These are phyloP conservation scores for Rhodotorula kratochvilovae DNA, from an alignment of 768 basidiomycete species.

Conservation along the genomic window DNA sequence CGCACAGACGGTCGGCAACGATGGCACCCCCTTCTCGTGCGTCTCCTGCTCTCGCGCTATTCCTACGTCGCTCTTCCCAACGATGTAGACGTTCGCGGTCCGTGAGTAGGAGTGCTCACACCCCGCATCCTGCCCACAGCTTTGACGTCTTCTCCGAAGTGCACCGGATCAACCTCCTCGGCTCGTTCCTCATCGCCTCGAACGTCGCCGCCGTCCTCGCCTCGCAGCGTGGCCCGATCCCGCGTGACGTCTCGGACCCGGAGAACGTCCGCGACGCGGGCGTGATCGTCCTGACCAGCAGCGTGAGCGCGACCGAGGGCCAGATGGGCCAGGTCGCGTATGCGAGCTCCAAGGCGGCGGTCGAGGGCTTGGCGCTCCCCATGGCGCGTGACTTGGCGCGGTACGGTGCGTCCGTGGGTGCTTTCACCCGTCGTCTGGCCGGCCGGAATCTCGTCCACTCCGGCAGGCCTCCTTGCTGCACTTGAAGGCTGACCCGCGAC, in stretches of 20 bases:
- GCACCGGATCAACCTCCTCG: constrained; percentile 57
- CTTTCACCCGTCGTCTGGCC: too few relatives aligned
- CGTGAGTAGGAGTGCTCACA: constrained; percentile 21
- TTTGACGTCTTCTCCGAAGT: constrained; percentile 57
- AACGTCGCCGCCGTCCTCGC: constrained; percentile 56
- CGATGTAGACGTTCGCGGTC: too few relatives aligned
- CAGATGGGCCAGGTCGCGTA: constrained; percentile 61
- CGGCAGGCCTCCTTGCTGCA: too few relatives aligned
- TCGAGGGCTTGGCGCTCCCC: constrained; percentile 59
- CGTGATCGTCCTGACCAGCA: constrained; percentile 49
- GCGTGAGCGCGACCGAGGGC: constrained; percentile 40
- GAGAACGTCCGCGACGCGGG: constrained; percentile 53
- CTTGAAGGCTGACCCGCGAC: not conserved
- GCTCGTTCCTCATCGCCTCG: constrained; percentile 60
- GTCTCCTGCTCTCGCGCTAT: not conserved
- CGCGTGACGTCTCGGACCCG: constrained; percentile 47
- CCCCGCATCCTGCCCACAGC: not conserved
- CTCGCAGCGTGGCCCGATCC: constrained; percentile 45
- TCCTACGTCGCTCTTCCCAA: too few relatives aligned
- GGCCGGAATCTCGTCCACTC: too few relatives aligned
- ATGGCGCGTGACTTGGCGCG: constrained; percentile 60
- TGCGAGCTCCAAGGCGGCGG: constrained; percentile 57
- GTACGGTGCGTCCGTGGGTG: constrained; percentile 50
- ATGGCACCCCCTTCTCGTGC: constrained; percentile 53
- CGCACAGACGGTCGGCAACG: constrained; percentile 54